Evolutionary conservation across 1,284 basidiomycete genomes (phyloP).

Genomic region (Pseudozyma sp.): DNA sequence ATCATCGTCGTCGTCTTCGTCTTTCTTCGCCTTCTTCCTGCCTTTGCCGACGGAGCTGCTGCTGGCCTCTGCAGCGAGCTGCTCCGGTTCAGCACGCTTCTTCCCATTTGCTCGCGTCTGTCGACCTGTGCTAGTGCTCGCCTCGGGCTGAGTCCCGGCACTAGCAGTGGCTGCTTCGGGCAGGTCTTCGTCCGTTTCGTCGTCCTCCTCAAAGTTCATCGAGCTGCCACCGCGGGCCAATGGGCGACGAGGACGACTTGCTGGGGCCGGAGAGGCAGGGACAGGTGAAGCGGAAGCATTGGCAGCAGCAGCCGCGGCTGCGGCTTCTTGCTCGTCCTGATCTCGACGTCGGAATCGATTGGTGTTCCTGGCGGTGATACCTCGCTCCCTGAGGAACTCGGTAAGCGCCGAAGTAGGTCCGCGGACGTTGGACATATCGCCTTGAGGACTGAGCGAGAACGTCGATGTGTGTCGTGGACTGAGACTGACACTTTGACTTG

Average conservation of each 20-base stretch:
- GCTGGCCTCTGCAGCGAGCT: constrained; percentile 67
- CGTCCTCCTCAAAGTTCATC: constrained; percentile 72
- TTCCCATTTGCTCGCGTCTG: constrained; percentile 59
- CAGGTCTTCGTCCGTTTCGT: constrained; percentile 76
- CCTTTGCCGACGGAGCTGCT: constrained; percentile 72
- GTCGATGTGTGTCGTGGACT: not conserved
- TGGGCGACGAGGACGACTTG: constrained; percentile 14
- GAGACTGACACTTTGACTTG: too few species aligned
- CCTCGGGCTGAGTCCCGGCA: constrained; percentile 30
- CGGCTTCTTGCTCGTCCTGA: constrained; percentile 51
- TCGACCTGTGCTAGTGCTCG: constrained; percentile 64
- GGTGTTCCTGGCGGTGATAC: constrained; percentile 79
- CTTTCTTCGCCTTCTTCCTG: constrained; percentile 43
- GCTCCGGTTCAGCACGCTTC: constrained; percentile 23
- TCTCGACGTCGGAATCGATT: constrained; percentile 69
- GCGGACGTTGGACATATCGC: constrained; percentile 72
- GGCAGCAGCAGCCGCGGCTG: constrained; percentile 68
- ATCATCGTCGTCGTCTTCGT: constrained; percentile 49
- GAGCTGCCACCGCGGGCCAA: constrained; percentile 43
- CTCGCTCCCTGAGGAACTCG: constrained; percentile 84
- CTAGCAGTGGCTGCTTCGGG: constrained; percentile 68
- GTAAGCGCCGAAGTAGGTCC: constrained; percentile 92
- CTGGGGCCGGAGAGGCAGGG: constrained; percentile 11
- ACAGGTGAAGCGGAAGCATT: constrained; percentile 11
- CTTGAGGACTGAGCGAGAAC: not conserved